Evolutionary conservation across 352 stramenopile species (phyloP), one percentile per base, ranked within the genome.

Genomic region (Phytophthora foliorum): DNA sequence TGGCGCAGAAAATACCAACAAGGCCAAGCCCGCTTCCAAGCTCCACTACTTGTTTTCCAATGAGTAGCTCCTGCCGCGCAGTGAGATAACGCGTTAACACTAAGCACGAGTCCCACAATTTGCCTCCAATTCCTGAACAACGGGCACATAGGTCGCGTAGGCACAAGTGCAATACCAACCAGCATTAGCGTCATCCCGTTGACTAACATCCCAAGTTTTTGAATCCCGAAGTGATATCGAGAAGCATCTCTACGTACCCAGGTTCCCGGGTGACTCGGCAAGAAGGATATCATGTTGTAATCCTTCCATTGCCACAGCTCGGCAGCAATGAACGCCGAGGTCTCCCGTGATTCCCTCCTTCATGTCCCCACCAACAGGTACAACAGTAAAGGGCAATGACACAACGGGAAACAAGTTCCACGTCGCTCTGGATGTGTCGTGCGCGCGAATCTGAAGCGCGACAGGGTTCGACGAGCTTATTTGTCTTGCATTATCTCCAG

Each of bases 91-190:
- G 72, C 8, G 82, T 92, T 52, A 95, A 64, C 17, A 95, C 82
- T 27, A 95, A 73, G 22, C 84, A 90, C 52, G 85, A 93, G 68
- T 95, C 87, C 87, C 87, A 95, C 16, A 95, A 61, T 59, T 95
- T 95, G n/a, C 86, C 86, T 39, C 81, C 86, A 57, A 94, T 94
- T 22, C 86, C 81, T 89, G 53, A 42, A n/a, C 7, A 31, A 61
- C 24, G 17, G 17, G 17, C 25, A 36, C 32, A 41, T 19, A 41
- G 34, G 34, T 8, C 34, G 34, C 46, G 21, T 11, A 48, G 19
- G 7, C n/a, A 52, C 36, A 29, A 29, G 24, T 25, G 31, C 8
- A 68, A 42, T 13, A 44, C 31, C 48, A 56, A 48, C 8, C 10
- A 64, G 21, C 32, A 54, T 69, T 65, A 72, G 63, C 24, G 27